Evolutionary conservation across 352 stramenopile species (phyloP), one percentile per base, ranked within the genome.

Genomic region (Phytophthora capsici): DNA sequence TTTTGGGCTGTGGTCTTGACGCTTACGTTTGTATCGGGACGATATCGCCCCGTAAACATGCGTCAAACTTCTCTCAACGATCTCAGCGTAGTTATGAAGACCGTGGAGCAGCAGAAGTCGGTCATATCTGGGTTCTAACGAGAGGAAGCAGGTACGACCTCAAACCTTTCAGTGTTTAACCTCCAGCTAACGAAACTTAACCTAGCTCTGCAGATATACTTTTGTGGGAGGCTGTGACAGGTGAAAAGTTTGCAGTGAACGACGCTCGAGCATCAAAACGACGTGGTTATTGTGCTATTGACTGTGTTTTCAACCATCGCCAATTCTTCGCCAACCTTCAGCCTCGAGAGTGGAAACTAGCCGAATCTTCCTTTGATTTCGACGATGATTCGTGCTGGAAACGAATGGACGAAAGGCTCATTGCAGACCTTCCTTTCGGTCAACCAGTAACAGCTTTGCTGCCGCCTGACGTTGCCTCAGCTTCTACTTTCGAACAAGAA

Each of bases 1-100:
- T 98, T 7, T 68, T 97, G 5, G 90, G 93, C 16, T 98, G 91
- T 59, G 91, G 91, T 0, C 66, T 98, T 2, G 84, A 96, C 48
- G 89, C 89, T 2, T 97, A 85, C 65, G 84, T 97, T 12, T 93
- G 84, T 45, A 88, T 97, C n/a, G 89, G 90, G 6, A 93, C 74
- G 5, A 77, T 93, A n/a, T 77, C 72, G 19, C 62, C 70, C 1
- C 63, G 57, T 25, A 80, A 73, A 45, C 75, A 43, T 58, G 53
- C 56, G 23, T 66, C 63, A 20, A 43, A 46, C 13, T 75, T 75
- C 34, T 44, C 50, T 20, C 62, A 51, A 17, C 20, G 59, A 8
- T 69, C 58, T 1, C 51, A 69, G 20, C 51, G 23, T 14, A 61
- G 26, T 23, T 71, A 58, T 37, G 55, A 71, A 23, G 57, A 71